These are phyloP conservation scores for Lactarius pseudohatsudake DNA, from an alignment of 768 basidiomycete species.

Conservation along the genomic window DNA sequence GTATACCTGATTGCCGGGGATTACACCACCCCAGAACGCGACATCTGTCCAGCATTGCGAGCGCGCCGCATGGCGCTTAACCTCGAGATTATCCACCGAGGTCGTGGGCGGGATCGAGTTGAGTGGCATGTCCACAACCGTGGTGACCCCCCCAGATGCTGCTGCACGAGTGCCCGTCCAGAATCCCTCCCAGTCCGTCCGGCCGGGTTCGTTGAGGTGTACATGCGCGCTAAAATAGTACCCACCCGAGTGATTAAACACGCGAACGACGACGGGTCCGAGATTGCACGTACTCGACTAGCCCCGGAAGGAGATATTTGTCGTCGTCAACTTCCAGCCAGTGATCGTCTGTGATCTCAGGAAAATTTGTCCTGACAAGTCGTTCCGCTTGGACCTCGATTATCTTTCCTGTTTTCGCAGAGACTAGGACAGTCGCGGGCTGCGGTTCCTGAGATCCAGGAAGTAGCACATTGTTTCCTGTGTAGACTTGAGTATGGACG, in stretches of 20 bases:
- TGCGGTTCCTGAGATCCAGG: constrained; percentile 31
- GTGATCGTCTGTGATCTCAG: constrained; percentile 33
- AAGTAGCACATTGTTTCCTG: constrained; percentile 33
- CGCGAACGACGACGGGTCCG: neutral
- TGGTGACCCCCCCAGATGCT: constrained; percentile 91
- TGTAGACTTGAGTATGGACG: constrained; percentile 10
- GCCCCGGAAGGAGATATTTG: constrained; percentile 49
- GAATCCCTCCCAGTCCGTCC: constrained; percentile 94
- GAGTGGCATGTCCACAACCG: constrained; percentile 95
- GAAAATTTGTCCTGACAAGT: constrained; percentile 28
- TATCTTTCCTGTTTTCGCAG: constrained; percentile 44
- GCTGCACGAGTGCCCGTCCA: constrained; percentile 90
- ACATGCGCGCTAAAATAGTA: constrained; percentile 68
- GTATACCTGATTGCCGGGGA: constrained; percentile 83
- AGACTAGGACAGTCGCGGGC: constrained; percentile 46
- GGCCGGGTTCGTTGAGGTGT: constrained; percentile 91
- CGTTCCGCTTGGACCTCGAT: constrained; percentile 34
- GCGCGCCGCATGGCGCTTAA: constrained; percentile 68
- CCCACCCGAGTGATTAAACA: neutral
- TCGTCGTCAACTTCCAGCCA: constrained; percentile 42
- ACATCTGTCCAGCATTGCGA: constrained; percentile 80
- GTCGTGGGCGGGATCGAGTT: constrained; percentile 98
- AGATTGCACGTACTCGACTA: constrained; percentile 50
- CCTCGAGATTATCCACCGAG: constrained; percentile 68
- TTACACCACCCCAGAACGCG: constrained; percentile 93